A percentile compares a stretch with the other conserved stretches of the same genome.
phyloP scores from a whole-genome alignment of 2,329 filamentous ascomycete species.

The Raffaelea ambrosiae region DNA sequence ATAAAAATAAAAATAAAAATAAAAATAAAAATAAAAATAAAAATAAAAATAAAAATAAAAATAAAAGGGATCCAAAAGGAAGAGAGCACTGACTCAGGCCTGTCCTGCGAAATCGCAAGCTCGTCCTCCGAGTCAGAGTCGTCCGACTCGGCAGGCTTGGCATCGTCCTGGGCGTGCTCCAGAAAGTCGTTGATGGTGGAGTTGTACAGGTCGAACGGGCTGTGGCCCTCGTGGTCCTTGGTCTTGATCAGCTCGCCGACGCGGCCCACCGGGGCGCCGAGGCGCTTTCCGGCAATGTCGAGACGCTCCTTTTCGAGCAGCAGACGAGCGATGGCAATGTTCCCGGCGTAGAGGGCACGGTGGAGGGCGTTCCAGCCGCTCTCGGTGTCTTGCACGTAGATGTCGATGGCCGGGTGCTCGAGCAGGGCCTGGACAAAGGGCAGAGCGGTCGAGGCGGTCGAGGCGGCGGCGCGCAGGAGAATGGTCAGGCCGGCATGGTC shows the following conservation, averaged over 20 bases:
- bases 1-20: too few species aligned
- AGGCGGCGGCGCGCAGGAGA: slow-evolving; percentile 76
- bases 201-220: slow-evolving; percentile 87
- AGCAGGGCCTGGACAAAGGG: slow-evolving; percentile 73
- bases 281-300: slow-evolving; percentile 52
- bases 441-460: slow-evolving; percentile 57
- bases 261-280: slow-evolving; percentile 48
- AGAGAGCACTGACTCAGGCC: neutral
- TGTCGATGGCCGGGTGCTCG: slow-evolving; percentile 72
- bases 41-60: too few species aligned
- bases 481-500: slow-evolving; percentile 77
- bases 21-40: too few species aligned
- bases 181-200: slow-evolving; percentile 75
- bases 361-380: slow-evolving; percentile 96
- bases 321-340: slow-evolving; percentile 74
- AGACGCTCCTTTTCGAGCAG: slow-evolving; percentile 71
- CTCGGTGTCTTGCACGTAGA: slow-evolving; percentile 81
- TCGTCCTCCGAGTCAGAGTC: slow-evolving; percentile 7
- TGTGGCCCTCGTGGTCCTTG: slow-evolving; percentile 91
- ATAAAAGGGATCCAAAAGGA: too few species aligned
- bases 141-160: neutral
- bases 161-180: slow-evolving; percentile 32
- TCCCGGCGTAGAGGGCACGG: slow-evolving; percentile 81
- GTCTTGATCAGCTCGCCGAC: slow-evolving; percentile 79
- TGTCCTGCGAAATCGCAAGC: neutral